These are phyloP conservation scores for Trichoderma semiorbis DNA, from an alignment of 2,329 filamentous ascomycete genomes.

Conservation along the genomic window DNA sequence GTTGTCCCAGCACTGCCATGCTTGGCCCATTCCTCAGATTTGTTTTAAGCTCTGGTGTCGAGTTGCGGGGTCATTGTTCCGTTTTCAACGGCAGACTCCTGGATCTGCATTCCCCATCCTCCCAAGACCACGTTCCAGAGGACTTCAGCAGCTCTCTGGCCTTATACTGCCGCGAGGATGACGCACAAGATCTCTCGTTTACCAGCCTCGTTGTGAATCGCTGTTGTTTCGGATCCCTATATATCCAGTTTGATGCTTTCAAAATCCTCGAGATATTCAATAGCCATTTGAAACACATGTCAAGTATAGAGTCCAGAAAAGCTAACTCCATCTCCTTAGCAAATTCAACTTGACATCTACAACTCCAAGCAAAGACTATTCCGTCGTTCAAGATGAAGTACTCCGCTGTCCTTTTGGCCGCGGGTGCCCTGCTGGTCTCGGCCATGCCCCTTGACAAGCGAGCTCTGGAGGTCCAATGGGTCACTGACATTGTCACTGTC, in stretches of 20 bases:
- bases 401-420: slow-evolving; percentile 44
- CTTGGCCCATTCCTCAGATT: slow-evolving; percentile 5
- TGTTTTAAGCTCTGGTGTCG: neutral
- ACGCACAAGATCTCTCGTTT: neutral
- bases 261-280: neutral
- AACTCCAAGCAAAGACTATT: neutral
- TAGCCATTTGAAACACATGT: neutral
- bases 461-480: slow-evolving; percentile 38
- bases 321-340: slow-evolving; percentile 3
- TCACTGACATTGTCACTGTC: slow-evolving; percentile 42
- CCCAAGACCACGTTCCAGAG: neutral
- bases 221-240: slow-evolving; percentile 1
- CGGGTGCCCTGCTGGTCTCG: slow-evolving; percentile 44
- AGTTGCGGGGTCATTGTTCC: slow-evolving; percentile 3
- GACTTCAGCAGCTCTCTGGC: neutral
- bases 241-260: neutral
- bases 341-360: neutral
- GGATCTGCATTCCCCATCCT: slow-evolving; percentile 3
- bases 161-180: neutral
- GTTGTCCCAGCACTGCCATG: neutral
- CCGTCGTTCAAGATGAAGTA: slow-evolving; percentile 47
- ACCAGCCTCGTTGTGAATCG: neutral
- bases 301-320: neutral
- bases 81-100: slow-evolving; percentile 1
- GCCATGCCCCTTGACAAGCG: slow-evolving; percentile 45